phyloP scores from a whole-genome alignment of 2,329 filamentous ascomycete genomes.

The Zalaria sp. region DNA sequence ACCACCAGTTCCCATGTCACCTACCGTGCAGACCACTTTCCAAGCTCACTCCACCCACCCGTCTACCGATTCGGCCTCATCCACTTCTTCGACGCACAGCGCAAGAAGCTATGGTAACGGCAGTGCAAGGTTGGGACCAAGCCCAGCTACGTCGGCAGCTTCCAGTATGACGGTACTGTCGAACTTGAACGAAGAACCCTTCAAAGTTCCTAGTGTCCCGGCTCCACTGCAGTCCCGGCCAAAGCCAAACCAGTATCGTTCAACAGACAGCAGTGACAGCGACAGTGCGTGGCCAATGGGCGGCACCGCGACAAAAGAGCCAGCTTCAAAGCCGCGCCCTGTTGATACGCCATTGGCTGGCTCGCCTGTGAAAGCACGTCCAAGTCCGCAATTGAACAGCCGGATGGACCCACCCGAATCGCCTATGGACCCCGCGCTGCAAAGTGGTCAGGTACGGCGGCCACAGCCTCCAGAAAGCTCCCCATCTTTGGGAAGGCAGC shows the following conservation, averaged over 20 bases:
- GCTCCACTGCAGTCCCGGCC: conserved; percentile 3
- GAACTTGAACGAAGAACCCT: background rate
- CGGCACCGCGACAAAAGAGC: too few species aligned
- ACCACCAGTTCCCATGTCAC: conserved; percentile 12
- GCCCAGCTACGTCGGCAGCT: conserved; percentile 15
- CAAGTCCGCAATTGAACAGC: background rate
- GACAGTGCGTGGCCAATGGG: too few species aligned
- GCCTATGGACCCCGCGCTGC: conserved; percentile 17
- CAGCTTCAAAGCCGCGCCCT: too few species aligned
- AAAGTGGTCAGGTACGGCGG: background rate
- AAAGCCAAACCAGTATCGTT: background rate
- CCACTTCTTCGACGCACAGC: conserved; percentile 3
- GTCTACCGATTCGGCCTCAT: conserved; percentile 6
- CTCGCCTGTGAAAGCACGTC: background rate
- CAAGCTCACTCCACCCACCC: conserved; percentile 2
- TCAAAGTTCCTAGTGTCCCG: background rate
- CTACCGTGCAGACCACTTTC: conserved; percentile 1
- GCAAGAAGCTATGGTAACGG: conserved; percentile 5
- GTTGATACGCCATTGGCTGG: background rate
- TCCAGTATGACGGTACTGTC: conserved; percentile 13
- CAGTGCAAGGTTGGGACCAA: conserved; percentile 14
- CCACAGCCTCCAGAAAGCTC: background rate
- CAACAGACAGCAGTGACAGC: too few species aligned
- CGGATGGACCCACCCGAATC: conserved; percentile 11
- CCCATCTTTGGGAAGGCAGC: background rate